Base-by-base conservation (phyloP, 257 asterid species). In the Solanum bukasovii region DNA sequence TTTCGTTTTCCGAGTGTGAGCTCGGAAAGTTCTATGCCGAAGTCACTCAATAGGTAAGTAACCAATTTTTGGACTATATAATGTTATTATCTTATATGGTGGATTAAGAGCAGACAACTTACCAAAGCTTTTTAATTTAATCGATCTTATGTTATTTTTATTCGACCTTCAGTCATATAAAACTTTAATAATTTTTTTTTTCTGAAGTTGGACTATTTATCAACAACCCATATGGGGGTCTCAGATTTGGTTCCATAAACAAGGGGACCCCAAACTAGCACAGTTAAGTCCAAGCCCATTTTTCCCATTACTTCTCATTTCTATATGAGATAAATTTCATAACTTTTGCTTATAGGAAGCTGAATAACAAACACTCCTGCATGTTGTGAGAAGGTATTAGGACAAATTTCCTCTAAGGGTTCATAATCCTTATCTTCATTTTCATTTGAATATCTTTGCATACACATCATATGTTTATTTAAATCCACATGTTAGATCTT, bases 271-370 rank as follows among this genome's bases (percentile, higher is more conserved):
- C 65, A 56, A 56, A 56, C 65, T 56, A 56, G 65, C 65, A 56
- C 10, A 56, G 65, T 56, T 56, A 56, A 23, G 65, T 56, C 65
- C 65, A 56, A 56, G 0, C 10, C 65, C 65, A 18, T 56, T 56
- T 56, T 0, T 2, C 65, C n/a, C 0, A 46, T 13, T 46, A 4
- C 6, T 46, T 46, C 56, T 46, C 20, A 18, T 56, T 56, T 56
- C 65, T 20, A 56, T 56, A 18, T 56, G 65, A 56, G 65, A 56
- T 18, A 52, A 56, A 56, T 20, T 9, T 63, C 29, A 73, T 6
- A 84, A 68, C 4, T 87, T 89, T 27, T 84, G 91, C 65, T 29
- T 87, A 84, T 33, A 11, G 40, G 40, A 71, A 87, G 23, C 77
- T 71, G 40, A 31, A 14, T 1, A 71, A 31, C 7, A 71, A 14